Percentiles rank a stretch among this genome's conserved stretches.
phyloP scores from a whole-genome alignment of 345 rosid genomes.

The Hypericum perforatum region DNA sequence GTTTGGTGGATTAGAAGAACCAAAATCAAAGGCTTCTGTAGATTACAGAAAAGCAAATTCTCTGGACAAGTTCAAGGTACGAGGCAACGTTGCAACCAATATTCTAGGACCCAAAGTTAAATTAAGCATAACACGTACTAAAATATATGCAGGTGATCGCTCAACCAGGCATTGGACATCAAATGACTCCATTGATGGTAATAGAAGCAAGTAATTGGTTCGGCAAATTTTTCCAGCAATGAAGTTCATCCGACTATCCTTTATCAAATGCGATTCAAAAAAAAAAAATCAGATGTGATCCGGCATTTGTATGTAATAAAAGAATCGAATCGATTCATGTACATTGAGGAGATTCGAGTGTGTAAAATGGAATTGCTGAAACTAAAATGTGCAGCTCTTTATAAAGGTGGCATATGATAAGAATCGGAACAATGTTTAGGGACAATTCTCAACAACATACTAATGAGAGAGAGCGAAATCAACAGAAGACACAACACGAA shows the following conservation, averaged over 20 bases:
- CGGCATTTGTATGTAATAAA: too few species aligned
- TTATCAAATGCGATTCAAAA: too few species aligned
- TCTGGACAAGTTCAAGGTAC: conserved; percentile 43
- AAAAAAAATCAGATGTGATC: too few species aligned
- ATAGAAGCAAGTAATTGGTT: conserved; percentile 72
- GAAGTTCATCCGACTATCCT: neutral
- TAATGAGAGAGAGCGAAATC: too few species aligned
- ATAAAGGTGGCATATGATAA: too few species aligned
- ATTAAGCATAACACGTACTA: neutral
- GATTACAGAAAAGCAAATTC: conserved; percentile 34
- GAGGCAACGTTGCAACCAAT: neutral
- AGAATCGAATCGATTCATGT: too few species aligned
- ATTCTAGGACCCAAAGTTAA: neutral
- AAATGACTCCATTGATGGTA: conserved; percentile 58
- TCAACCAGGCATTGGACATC: conserved; percentile 63
- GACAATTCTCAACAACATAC: too few species aligned
- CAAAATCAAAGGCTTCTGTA: conserved; percentile 30
- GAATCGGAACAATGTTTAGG: too few species aligned
- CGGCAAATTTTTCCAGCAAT: conserved; percentile 42
- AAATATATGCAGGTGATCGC: conserved; percentile 35
- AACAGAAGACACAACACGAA: too few species aligned
- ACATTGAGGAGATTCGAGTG: too few species aligned
- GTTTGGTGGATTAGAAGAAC: conserved; percentile 44
- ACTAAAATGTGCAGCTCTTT: too few species aligned
- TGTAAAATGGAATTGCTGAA: too few species aligned